A percentile compares a stretch with the other conserved stretches of the same genome.
phyloP scores from a whole-genome alignment of 306 rosid species.

The Medicago ruthenica region DNA sequence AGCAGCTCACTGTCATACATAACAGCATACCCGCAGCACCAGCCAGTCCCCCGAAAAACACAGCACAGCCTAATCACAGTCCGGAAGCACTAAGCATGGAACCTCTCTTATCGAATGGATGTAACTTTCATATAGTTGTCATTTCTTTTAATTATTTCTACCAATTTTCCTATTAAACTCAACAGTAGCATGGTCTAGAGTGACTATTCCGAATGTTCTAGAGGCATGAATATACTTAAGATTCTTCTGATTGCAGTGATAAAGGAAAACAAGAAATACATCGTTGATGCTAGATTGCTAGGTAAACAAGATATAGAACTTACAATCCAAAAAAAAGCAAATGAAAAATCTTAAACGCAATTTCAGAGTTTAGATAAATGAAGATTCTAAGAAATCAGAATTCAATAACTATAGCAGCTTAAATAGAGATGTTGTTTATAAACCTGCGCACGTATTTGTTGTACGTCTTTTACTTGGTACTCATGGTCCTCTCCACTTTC shows the following conservation, averaged over 20 bases:
- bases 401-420: slow-evolving; percentile 11
- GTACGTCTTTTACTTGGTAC: slow-evolving; percentile 54
- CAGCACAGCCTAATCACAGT: no score
- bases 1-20: no score
- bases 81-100: no score
- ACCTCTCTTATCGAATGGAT: background rate
- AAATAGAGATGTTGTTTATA: slow-evolving; percentile 27
- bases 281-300: background rate
- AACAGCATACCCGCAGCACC: no score
- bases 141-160: slow-evolving; percentile 12
- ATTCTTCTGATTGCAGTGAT: slow-evolving; percentile 11
- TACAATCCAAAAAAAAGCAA: slow-evolving; percentile 1
- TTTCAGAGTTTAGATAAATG: slow-evolving; percentile 11
- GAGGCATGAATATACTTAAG: slow-evolving; percentile 1
- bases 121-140: background rate
- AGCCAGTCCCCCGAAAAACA: no score
- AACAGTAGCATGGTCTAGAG: no score
- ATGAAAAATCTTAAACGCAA: slow-evolving; percentile 7
- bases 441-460: slow-evolving; percentile 65
- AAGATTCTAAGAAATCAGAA: slow-evolving; percentile 19
- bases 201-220: no score
- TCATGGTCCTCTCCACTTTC: slow-evolving; percentile 38
- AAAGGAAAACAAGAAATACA: background rate
- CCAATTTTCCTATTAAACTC: slow-evolving; percentile 21
- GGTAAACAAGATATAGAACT: background rate